Conservation (phyloP, 371 early-diverging fungal genomes). For the Amoeboradix gromovi region DNA sequence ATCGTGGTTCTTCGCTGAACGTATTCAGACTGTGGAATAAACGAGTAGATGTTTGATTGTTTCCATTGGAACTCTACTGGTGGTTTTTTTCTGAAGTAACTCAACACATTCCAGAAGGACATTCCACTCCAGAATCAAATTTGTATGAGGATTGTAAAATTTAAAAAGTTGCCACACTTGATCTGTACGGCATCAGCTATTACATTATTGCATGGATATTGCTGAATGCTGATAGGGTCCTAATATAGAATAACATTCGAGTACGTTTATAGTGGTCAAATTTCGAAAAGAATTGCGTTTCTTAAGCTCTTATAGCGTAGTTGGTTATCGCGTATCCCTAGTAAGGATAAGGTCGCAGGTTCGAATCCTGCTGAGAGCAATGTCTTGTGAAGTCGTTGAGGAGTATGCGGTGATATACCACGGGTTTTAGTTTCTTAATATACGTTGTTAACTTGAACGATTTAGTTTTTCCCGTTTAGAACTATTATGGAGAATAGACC, state of each 20-base stretch:
- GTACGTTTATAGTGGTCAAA: background rate
- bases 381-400: too few relatives aligned
- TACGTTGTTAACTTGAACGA: too few relatives aligned
- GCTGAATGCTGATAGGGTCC: too few relatives aligned
- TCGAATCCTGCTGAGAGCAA: conserved; percentile 8
- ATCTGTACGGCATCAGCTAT: too few relatives aligned
- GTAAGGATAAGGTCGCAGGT: conserved; percentile 9
- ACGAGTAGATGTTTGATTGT: background rate
- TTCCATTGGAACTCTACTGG: background rate
- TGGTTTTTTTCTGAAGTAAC: background rate
- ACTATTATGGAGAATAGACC: too few relatives aligned
- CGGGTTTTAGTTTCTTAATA: too few relatives aligned
- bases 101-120: background rate
- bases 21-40: background rate
- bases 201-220: too few relatives aligned
- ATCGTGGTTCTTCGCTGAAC: background rate
- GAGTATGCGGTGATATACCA: too few relatives aligned
- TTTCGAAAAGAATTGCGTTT: background rate
- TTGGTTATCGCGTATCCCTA: conserved; percentile 10
- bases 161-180: too few relatives aligned
- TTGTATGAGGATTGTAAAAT: too few relatives aligned
- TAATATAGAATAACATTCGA: too few relatives aligned
- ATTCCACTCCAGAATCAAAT: background rate
- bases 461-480: too few relatives aligned
- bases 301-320: conserved; percentile 12